These are phyloP conservation scores for Prunus dulcis DNA, from an alignment of 306 rosid genomes.

Conservation along the genomic window DNA sequence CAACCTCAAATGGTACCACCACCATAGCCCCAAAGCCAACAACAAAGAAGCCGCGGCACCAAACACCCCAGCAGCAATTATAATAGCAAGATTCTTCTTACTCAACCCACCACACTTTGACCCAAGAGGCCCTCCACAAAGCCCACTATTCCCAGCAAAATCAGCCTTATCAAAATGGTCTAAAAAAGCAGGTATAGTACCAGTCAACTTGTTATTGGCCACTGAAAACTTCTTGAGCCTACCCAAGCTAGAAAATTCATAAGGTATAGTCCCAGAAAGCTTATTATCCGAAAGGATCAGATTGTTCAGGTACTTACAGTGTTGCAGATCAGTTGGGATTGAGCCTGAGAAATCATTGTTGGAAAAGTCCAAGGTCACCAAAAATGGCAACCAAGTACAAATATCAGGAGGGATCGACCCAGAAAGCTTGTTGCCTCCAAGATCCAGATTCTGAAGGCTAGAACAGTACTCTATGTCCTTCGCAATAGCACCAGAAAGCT, in stretches of 20 bases:
- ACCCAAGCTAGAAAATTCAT: slow-evolving; percentile 42
- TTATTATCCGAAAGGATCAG: slow-evolving; percentile 47
- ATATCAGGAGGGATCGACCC: slow-evolving; percentile 55
- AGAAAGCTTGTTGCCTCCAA: slow-evolving; percentile 46
- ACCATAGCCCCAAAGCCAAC: slow-evolving; percentile 81
- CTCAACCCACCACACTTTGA: slow-evolving; percentile 83
- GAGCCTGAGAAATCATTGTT: slow-evolving; percentile 45
- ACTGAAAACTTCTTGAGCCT: slow-evolving; percentile 66
- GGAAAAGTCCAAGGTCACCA: slow-evolving; percentile 65
- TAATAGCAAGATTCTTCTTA: slow-evolving; percentile 77
- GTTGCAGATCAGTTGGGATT: slow-evolving; percentile 49
- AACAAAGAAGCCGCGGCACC: slow-evolving; percentile 88
- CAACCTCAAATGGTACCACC: slow-evolving; percentile 81
- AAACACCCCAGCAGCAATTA: slow-evolving; percentile 89
- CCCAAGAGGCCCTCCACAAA: slow-evolving; percentile 79
- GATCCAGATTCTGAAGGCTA: slow-evolving; percentile 62
- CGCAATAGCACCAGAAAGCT: slow-evolving; percentile 54
- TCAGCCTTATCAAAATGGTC: slow-evolving; percentile 26
- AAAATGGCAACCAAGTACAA: slow-evolving; percentile 68
- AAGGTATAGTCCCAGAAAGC: slow-evolving; percentile 67
- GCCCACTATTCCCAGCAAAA: slow-evolving; percentile 68
- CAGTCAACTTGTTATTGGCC: slow-evolving; percentile 59
- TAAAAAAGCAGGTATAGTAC: slow-evolving; percentile 49
- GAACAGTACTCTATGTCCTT: slow-evolving; percentile 54
- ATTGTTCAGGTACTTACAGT: slow-evolving; percentile 60